These are phyloP conservation scores for Sugiyamaella pinicola DNA, from an alignment of 1,139 yeast species.

Conservation along the genomic window DNA sequence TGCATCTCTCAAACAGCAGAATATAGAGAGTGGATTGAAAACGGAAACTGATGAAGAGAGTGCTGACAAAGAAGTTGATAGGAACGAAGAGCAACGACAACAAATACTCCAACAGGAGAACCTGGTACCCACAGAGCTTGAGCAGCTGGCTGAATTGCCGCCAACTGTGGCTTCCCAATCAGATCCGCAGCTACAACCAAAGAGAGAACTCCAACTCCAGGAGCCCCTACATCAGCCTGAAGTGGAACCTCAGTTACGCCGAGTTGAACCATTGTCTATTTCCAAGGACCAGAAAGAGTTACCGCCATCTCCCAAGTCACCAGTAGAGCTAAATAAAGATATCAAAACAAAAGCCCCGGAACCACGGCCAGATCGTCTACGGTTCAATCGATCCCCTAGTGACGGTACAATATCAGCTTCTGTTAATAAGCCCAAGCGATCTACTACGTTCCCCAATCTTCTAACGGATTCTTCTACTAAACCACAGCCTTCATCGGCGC, in stretches of 20 bases:
- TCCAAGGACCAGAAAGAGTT: not conserved
- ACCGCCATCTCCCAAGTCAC: not conserved
- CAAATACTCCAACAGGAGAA: not conserved
- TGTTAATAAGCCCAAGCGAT: not conserved
- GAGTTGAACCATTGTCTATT: constrained; percentile 1
- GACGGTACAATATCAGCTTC: not conserved
- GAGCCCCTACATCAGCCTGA: not conserved
- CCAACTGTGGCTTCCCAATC: not conserved
- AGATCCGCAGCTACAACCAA: not conserved
- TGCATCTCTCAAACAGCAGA: constrained; percentile 4
- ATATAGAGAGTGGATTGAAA: constrained; percentile 4
- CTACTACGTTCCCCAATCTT: not conserved
- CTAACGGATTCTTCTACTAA: not conserved
- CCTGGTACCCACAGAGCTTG: not conserved
- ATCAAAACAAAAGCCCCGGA: not conserved
- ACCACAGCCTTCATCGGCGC: not conserved
- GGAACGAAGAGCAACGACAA: not conserved
- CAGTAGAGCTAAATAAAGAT: not conserved
- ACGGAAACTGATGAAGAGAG: constrained; percentile 9
- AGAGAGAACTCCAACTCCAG: not conserved
- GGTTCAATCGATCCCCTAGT: not conserved
- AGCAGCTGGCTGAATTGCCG: not conserved
- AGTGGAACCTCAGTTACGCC: not conserved
- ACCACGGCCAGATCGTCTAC: not conserved
- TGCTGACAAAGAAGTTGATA: constrained; percentile 8